A percentile compares a stretch with the other conserved stretches of the same genome.
Conservation (phyloP, 2,329 filamentous ascomycete genomes). For the Scedosporium minutisporum region DNA sequence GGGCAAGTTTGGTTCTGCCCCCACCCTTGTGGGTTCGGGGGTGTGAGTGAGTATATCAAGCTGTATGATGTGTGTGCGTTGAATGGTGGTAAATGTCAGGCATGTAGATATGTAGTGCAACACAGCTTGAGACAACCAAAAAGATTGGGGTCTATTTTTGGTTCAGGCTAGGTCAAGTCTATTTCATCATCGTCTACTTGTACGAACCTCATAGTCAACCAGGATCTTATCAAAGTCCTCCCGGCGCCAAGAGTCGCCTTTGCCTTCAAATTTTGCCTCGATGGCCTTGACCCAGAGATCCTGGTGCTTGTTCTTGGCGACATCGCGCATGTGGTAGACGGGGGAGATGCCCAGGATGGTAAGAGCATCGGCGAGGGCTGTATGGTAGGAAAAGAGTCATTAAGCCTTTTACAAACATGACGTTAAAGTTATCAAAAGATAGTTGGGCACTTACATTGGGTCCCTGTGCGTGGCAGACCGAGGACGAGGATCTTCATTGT, state of each 20-base stretch:
- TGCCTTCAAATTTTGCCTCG: slow-evolving; percentile 39
- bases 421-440: not conserved
- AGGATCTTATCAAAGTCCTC: slow-evolving; percentile 62
- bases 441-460: slow-evolving; percentile 45
- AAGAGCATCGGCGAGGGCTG: slow-evolving; percentile 55
- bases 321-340: slow-evolving; percentile 55
- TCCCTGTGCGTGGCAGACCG: slow-evolving; percentile 61
- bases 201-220: slow-evolving; percentile 36
- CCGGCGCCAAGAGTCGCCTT: slow-evolving; percentile 49
- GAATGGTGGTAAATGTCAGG: not conserved
- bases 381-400: not conserved
- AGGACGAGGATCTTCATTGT: slow-evolving; percentile 61
- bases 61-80: not conserved
- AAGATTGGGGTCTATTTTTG: slow-evolving; percentile 19
- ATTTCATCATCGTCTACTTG: not conserved
- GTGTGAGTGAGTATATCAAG: not conserved
- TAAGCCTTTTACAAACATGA: too few relatives aligned
- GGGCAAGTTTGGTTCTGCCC: not conserved
- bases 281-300: slow-evolving; percentile 7
- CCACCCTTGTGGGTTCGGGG: not conserved
- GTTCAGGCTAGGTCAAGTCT: not conserved
- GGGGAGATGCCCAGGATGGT: slow-evolving; percentile 57
- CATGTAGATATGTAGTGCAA: not conserved
- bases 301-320: slow-evolving; percentile 14
- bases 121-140: not conserved